Evolutionary conservation across 495 filamentous ascomycete genomes (phyloP).

Genomic region (Penicillium malachiteum): DNA sequence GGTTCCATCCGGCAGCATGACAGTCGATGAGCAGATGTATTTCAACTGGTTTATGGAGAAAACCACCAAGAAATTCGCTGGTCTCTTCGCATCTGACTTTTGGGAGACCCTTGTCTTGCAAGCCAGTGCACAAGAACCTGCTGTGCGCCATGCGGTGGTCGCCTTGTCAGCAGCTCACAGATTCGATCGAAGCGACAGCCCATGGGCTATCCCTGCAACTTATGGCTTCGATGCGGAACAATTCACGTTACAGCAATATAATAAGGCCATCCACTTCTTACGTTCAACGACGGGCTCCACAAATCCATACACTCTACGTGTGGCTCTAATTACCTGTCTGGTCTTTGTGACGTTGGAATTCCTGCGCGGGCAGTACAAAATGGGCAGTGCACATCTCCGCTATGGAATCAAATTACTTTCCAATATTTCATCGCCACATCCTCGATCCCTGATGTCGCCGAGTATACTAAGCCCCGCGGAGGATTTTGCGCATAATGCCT

Average conservation of each 20-base stretch:
- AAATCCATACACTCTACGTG: constrained; percentile 16
- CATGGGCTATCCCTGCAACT: constrained; percentile 2
- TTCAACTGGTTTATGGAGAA: constrained; percentile 60
- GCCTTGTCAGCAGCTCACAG: constrained; percentile 65
- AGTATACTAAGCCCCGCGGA: constrained; percentile 10
- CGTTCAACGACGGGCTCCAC: not conserved
- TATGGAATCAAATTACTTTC: constrained; percentile 32
- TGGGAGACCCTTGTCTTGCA: constrained; percentile 58
- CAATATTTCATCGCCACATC: constrained; percentile 2
- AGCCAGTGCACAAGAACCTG: constrained; percentile 58
- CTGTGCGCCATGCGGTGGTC: constrained; percentile 64
- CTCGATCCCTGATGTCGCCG: constrained; percentile 10
- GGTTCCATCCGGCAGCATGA: constrained; percentile 22
- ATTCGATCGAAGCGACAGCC: constrained; percentile 8
- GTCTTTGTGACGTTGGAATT: constrained; percentile 53
- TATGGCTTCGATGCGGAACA: constrained; percentile 11
- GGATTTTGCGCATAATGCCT: constrained; percentile 23
- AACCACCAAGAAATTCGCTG: constrained; percentile 58
- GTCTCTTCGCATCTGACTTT: constrained; percentile 62
- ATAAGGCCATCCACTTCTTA: constrained; percentile 21
- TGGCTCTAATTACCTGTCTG: constrained; percentile 51
- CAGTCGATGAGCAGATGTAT: constrained; percentile 48
- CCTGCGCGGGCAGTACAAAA: constrained; percentile 43
- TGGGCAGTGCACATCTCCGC: constrained; percentile 47
- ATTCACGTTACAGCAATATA: constrained; percentile 25